phyloP scores from a whole-genome alignment of 1,284 basidiomycete species.

The Malassezia furfur region DNA sequence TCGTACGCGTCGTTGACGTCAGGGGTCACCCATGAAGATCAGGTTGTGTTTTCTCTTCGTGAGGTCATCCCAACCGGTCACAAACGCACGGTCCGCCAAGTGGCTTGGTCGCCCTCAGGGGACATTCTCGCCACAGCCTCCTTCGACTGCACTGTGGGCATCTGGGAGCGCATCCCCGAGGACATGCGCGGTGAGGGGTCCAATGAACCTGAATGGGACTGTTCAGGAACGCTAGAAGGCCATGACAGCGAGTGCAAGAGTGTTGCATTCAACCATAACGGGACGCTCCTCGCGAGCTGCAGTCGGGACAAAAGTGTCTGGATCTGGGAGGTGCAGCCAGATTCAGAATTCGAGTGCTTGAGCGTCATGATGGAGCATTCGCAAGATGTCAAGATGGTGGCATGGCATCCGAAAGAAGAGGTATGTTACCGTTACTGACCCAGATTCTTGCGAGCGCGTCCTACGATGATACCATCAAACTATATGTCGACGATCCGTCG shows the following conservation, averaged over 20 bases:
- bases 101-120: constrained; percentile 86
- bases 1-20: constrained; percentile 54
- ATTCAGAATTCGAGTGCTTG: constrained; percentile 74
- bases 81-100: constrained; percentile 73
- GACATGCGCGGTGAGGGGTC: not conserved
- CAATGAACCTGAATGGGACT: constrained; percentile 58
- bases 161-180: constrained; percentile 61
- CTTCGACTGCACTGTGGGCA: constrained; percentile 83
- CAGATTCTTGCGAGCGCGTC: constrained; percentile 82
- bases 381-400: constrained; percentile 90
- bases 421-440: constrained; percentile 51
- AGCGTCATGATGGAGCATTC: constrained; percentile 93
- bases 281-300: constrained; percentile 78
- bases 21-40: constrained; percentile 16
- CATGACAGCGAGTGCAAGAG: constrained; percentile 97
- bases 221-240: constrained; percentile 76
- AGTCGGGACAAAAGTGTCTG: constrained; percentile 94
- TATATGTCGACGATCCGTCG: constrained; percentile 84
- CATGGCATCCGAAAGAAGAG: constrained; percentile 93
- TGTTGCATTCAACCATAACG: constrained; percentile 70
- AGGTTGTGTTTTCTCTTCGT: constrained; percentile 30
- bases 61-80: constrained; percentile 62
- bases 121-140: constrained; percentile 82
- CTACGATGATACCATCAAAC: constrained; percentile 91
- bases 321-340: constrained; percentile 89